Base-by-base conservation (phyloP, 768 basidiomycete genomes). In the Mycena sanguinolenta region DNA sequence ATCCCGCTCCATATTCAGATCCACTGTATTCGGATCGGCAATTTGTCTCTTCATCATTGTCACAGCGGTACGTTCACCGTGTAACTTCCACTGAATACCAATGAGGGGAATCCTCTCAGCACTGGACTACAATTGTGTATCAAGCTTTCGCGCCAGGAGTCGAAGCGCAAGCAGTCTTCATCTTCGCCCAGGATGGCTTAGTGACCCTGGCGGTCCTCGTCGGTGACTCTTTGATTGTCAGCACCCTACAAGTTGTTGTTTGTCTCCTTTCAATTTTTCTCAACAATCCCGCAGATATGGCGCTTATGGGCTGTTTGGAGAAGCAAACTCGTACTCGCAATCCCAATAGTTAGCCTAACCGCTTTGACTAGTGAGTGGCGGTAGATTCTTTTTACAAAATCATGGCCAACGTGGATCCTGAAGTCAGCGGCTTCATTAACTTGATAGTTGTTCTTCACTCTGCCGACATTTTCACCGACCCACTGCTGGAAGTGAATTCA, bases 171-270 rank as follows among this genome's bases (percentile, higher is more conserved):
- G 9, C 7, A 44, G 65, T 71, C 59, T 57, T 61, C 25, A 44
- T 7, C 14, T 57, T 25, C 52, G 39, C 23, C 1, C 58, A 61
- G 19, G 27, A 49, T 30, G 14, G 13, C 30, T 30, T 62, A 4
- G n/a, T 64, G n/a, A 12, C 16, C 1, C 12, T 68, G 13, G n/a
- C 57, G 5, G 23, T 59, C 12, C 19, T 68, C 32, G 50, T 68
- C 4, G 67, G 67, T 2, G 67, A 68, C 60, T 62, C 67, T n/a
- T 9, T 68, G 4, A 63, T 68, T 30, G 67, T 68, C 10, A 49
- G 60, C n/a, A 16, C 13, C 23, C 17, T 21, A 14, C 10, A 4
- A 16, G n/a, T n/a, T 27, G 21, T 44, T n/a, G n/a, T n/a, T 21
- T 5, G 36, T 1, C 21, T 36, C 19, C 9, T 5, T 19, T 21